These are phyloP conservation scores for Boletus eberwhitei DNA, from an alignment of 768 basidiomycete genomes.

Conservation along the genomic window DNA sequence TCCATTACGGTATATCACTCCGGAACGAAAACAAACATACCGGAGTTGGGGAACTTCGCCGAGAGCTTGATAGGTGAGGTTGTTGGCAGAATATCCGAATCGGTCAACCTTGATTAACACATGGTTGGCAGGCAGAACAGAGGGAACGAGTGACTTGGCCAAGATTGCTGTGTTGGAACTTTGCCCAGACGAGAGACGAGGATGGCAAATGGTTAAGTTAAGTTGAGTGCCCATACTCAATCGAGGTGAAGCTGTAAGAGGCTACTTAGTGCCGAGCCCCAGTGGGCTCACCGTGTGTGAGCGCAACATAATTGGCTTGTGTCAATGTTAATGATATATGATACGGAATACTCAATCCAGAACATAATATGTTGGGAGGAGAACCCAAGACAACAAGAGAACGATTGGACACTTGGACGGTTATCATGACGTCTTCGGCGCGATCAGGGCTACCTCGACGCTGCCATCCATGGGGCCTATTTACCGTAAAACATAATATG, in stretches of 20 bases:
- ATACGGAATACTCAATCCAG: too few species aligned
- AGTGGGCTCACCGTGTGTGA: not conserved
- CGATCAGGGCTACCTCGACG: not conserved
- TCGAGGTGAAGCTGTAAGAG: not conserved
- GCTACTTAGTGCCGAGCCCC: too few species aligned
- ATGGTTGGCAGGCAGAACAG: conserved; percentile 38
- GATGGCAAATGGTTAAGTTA: conserved; percentile 39
- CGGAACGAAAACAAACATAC: conserved; percentile 16
- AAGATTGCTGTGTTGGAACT: conserved; percentile 29
- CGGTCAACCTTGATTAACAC: conserved; percentile 58
- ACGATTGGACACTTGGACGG: not conserved
- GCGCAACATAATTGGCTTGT: not conserved
- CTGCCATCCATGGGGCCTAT: not conserved
- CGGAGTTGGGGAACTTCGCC: conserved; percentile 42
- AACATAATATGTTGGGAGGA: too few species aligned
- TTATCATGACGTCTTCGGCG: not conserved
- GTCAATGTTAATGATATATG: not conserved
- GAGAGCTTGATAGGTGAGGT: conserved; percentile 63
- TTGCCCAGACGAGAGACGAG: conserved; percentile 36
- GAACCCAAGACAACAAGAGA: too few species aligned
- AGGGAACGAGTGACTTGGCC: conserved; percentile 20
- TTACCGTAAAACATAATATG: too few species aligned
- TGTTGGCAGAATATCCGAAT: conserved; percentile 72
- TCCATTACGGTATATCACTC: not conserved
- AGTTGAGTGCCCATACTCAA: conserved; percentile 8